Conservation (phyloP, 2,329 filamentous ascomycete genomes). For the Colletotrichum plurivorum region DNA sequence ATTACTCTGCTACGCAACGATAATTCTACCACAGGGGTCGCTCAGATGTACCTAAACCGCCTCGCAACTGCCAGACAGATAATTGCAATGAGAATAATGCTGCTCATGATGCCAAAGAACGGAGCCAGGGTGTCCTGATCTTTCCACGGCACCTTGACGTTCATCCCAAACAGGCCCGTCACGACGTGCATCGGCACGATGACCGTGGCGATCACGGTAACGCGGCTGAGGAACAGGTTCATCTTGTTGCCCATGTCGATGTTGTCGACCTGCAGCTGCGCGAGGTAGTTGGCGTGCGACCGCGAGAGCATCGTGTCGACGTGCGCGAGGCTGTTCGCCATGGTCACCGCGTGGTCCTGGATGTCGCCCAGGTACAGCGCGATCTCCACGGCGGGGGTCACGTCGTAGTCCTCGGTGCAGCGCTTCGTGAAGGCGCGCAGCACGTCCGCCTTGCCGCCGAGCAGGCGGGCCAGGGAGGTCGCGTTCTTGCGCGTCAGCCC, state of each 20-base stretch:
- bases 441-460: slow-evolving; percentile 97
- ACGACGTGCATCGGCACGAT: slow-evolving; percentile 95
- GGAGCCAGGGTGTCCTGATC: slow-evolving; percentile 65
- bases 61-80: slow-evolving; percentile 53
- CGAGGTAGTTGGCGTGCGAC: slow-evolving; percentile 95
- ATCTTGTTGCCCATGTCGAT: slow-evolving; percentile 89
- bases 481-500: slow-evolving; percentile 93
- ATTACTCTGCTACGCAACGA: neutral
- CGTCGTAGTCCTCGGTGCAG: slow-evolving; percentile 96
- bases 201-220: slow-evolving; percentile 93
- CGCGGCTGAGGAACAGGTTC: slow-evolving; percentile 92
- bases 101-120: slow-evolving; percentile 65
- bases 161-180: slow-evolving; percentile 90
- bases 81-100: slow-evolving; percentile 67
- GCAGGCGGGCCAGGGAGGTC: slow-evolving; percentile 90
- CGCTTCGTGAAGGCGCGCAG: slow-evolving; percentile 98
- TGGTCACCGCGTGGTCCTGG: slow-evolving; percentile 98
- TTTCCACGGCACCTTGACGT: slow-evolving; percentile 79
- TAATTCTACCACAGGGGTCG: neutral
- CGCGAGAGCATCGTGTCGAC: slow-evolving; percentile 98
- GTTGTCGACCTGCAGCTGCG: slow-evolving; percentile 92
- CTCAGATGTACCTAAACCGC: slow-evolving; percentile 24
- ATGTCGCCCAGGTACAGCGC: slow-evolving; percentile 97
- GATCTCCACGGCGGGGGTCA: slow-evolving; percentile 96
- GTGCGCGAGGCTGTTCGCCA: slow-evolving; percentile 96